Conservation (phyloP, 1,284 basidiomycete species). For the Naganishia sp. region DNA sequence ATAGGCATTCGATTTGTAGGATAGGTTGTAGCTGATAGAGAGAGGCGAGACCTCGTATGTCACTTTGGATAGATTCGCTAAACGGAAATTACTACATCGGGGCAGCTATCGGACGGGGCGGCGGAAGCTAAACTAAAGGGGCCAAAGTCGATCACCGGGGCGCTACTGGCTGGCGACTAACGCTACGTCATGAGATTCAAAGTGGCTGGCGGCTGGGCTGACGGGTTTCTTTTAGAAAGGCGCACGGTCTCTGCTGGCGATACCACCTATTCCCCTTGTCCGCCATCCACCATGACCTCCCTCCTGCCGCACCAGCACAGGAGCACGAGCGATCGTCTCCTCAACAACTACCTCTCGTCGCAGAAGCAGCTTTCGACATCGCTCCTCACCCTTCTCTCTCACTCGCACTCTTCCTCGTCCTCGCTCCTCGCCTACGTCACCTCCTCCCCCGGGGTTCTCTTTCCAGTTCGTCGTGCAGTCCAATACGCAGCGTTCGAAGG, state of each 20-base stretch:
- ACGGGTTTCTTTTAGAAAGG: too few relatives aligned
- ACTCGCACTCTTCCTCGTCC: conserved; percentile 54
- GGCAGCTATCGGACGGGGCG: conserved; percentile 9
- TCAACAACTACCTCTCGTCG: conserved; percentile 54
- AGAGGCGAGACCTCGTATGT: not conserved
- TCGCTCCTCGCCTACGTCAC: conserved; percentile 54
- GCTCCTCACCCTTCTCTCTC: conserved; percentile 52
- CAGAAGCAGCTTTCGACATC: conserved; percentile 51
- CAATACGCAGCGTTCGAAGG: conserved; percentile 54
- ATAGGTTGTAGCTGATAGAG: not conserved
- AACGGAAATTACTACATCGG: too few relatives aligned
- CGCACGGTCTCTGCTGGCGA: not conserved
- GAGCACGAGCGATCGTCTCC: conserved; percentile 50
- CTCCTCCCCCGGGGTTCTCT: conserved; percentile 52
- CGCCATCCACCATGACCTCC: conserved; percentile 44
- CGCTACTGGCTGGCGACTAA: not conserved
- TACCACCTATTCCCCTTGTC: not conserved
- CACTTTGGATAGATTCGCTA: not conserved
- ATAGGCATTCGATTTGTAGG: not conserved
- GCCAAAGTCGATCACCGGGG: conserved; percentile 7
- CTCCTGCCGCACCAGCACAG: conserved; percentile 50
- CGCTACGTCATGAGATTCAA: conserved; percentile 9
- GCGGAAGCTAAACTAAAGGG: not conserved
- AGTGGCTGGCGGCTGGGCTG: conserved; percentile 3
- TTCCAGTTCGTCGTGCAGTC: conserved; percentile 48